Evolutionary conservation across 768 basidiomycete genomes (phyloP), one percentile per base, ranked within the genome.

Genomic region (Mycena filopes): DNA sequence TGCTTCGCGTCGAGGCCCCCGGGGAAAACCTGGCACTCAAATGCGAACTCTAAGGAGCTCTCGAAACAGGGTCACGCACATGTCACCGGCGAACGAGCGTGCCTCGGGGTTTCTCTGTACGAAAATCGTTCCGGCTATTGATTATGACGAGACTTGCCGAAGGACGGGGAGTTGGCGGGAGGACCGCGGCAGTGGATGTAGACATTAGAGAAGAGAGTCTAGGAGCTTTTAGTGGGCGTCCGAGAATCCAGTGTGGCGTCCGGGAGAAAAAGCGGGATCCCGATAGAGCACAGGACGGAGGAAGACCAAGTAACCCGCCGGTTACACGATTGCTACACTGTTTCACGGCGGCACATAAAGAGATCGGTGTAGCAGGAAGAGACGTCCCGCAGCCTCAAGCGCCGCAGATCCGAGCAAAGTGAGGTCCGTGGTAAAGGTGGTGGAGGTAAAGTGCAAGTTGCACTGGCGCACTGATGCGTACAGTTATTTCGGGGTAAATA

Each of bases 81-180:
- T 90, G 86, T 69, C 85, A 16, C 89, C 89, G 20, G 81, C 90
- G 70, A 90, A 92, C 5, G 88, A 81, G 26, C 81, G 82, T 1
- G 90, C 83, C 61, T 86, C 81, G 0, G 87, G 89, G 64, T 90
- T 91, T 40, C 91, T 79, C 38, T 91, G 89, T 3, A 93, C 90
- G 20, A 93, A 79, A 33, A 93, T 92, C 90, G 73, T 92, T 91
- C 26, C 81, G 82, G 40, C 80, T 73, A 71, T 92, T 92, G 20
- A 92, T 78, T 12, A 92, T 77, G 45, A 92, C 80, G 48, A 91
- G 75, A 70, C 89, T 91, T 0, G 91, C 89, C 49, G 91, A 93
- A 3, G 81, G 87, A 7, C 89, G 84, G 38, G 87, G 89, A 45
- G 60, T 60, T 8, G 71, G 25, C 56, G 67, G 41, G 15, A 51